Evolutionary conservation across 441 rosid genomes (phyloP).

Genomic region (Euphorbia celastroides): DNA sequence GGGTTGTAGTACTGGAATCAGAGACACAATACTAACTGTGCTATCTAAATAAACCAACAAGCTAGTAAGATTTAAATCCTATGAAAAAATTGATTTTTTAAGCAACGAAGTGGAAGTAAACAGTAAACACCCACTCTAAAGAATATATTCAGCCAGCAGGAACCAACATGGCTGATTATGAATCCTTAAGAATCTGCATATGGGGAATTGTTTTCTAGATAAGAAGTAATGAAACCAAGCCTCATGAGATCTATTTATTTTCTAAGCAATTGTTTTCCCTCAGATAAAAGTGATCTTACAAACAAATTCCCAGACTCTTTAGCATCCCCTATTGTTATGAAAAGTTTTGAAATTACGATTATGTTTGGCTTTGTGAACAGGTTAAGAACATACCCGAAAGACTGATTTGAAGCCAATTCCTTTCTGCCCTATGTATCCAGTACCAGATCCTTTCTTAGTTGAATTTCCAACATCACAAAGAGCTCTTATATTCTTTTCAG

Average conservation of each 20-base stretch:
- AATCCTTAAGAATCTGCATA: background rate
- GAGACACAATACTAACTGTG: background rate
- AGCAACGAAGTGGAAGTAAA: too few relatives aligned
- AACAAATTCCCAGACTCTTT: background rate
- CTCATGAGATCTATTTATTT: background rate
- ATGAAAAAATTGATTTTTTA: too few relatives aligned
- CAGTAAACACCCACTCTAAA: too few relatives aligned
- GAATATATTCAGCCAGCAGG: background rate
- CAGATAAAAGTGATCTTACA: background rate
- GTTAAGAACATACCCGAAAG: slow-evolving; percentile 65
- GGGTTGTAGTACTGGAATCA: background rate
- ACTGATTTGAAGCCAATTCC: slow-evolving; percentile 99
- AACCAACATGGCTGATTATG: background rate
- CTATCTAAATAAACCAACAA: background rate
- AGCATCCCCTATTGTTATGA: background rate
- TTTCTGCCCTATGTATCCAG: slow-evolving; percentile 96
- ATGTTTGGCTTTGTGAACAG: background rate
- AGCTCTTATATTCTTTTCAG: slow-evolving; percentile 80
- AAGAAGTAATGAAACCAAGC: background rate
- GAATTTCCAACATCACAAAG: slow-evolving; percentile 99
- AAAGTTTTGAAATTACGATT: background rate
- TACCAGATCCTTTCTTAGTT: slow-evolving; percentile 77
- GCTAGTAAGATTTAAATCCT: background rate
- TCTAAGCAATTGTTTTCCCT: background rate
- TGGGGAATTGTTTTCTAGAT: background rate